Base-by-base conservation (phyloP, 371 early-diverging fungal species). In the Nosema muscidifuracis region DNA sequence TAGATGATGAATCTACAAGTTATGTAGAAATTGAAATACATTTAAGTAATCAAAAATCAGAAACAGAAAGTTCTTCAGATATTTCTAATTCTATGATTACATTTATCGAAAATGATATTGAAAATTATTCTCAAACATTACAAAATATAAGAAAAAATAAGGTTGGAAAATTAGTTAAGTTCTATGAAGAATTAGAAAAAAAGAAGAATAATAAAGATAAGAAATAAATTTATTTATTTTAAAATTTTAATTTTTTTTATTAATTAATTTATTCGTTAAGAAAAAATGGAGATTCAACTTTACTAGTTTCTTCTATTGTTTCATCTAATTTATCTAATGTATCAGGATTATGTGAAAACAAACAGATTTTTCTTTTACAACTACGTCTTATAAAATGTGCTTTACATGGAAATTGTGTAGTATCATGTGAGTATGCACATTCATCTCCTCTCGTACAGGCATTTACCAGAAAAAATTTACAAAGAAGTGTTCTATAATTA, bases 401-500 rank as follows among this genome's bases (percentile, higher is more conserved):
- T 64, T 77, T 77, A 65, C 82, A 82, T 33, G 80, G 82, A 73
- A 79, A 82, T 65, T 74, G 67, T 18, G 69, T 62, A 63, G 71
- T 57, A 62, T 82, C 77, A 55, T 82, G 82, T 1, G 82, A 82
- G 53, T 73, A 82, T 15, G 76, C 77, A 58, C 82, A 82, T 28
- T 70, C 76, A 44, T 76, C 76, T 22, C 82, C 82, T 50, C 71
- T 65, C 28, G 70, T 82, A 57, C 82, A 82, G 10, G 80, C 64
- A 51, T 80, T 77, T 43, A 74, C 78, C 22, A 82, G 42, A 74
- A 77, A 80, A 66, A 79, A 82, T 71, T 77, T 79, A 67, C 82
- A 82, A 20, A 81, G 36, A 20, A 78, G 72, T 33, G 76, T 81
- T 57, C 72, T 77, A 63, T 74, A 67, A 57, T 67, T 74, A 30